These are phyloP conservation scores for Marasmius oreades DNA, from an alignment of 1,284 basidiomycete species.

Conservation along the genomic window DNA sequence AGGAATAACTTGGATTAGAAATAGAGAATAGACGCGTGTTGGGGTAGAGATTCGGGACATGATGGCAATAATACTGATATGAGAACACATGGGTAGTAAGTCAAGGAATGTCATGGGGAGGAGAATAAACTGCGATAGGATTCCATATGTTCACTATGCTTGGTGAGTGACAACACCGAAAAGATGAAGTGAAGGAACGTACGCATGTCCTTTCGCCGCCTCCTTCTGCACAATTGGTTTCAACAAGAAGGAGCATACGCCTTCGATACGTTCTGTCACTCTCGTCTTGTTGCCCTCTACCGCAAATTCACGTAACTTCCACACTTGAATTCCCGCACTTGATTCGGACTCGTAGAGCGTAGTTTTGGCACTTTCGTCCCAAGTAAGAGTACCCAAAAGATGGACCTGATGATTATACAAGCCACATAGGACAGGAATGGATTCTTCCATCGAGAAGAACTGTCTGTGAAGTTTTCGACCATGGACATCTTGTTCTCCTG, in stretches of 20 bases:
- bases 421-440: constrained; percentile 29
- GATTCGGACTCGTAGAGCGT: constrained; percentile 29
- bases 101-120: too few species aligned
- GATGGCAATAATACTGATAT: too few species aligned
- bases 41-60: too few species aligned
- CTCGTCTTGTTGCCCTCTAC: constrained; percentile 23
- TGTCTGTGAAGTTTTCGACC: constrained; percentile 23
- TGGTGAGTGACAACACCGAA: not conserved
- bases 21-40: not conserved
- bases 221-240: constrained; percentile 26
- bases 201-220: constrained; percentile 25
- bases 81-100: too few species aligned
- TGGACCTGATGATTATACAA: constrained; percentile 23
- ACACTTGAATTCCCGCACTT: constrained; percentile 24
- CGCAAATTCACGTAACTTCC: constrained; percentile 30
- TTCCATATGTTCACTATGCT: constrained; percentile 26
- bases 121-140: constrained; percentile 24
- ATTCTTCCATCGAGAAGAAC: constrained; percentile 29
- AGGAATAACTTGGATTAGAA: constrained; percentile 5
- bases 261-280: constrained; percentile 30
- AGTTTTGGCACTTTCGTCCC: constrained; percentile 25
- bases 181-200: constrained; percentile 11
- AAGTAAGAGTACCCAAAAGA: constrained; percentile 29
- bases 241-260: constrained; percentile 26
- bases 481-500: not conserved